Conservation (phyloP, 768 basidiomycete genomes). For the Boletus edulis region DNA sequence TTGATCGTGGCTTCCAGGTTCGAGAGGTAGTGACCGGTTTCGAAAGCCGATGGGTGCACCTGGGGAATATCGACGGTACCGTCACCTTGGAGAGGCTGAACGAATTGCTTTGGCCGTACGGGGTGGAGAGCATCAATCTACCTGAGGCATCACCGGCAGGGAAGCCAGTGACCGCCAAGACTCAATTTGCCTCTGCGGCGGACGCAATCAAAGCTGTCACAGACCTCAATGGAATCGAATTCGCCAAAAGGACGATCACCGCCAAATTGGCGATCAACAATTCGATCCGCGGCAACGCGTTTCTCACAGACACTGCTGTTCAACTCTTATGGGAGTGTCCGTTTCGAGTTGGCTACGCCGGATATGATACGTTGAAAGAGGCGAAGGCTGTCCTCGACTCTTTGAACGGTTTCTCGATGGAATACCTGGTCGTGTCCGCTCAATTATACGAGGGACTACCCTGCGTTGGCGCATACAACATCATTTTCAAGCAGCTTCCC, state of each 20-base stretch:
- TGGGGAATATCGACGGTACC: constrained; percentile 47
- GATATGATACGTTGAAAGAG: constrained; percentile 48
- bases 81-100: constrained; percentile 36
- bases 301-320: constrained; percentile 53
- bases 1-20: constrained; percentile 62
- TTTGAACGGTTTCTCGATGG: constrained; percentile 36
- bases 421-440: constrained; percentile 45
- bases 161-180: constrained; percentile 35
- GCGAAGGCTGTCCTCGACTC: constrained; percentile 52
- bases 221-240: constrained; percentile 44
- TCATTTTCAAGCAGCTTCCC: constrained; percentile 58
- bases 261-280: constrained; percentile 47
- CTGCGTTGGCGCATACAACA: constrained; percentile 54
- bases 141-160: constrained; percentile 19
- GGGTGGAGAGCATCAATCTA: constrained; percentile 39
- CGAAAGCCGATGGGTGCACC: constrained; percentile 60
- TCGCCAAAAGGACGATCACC: constrained; percentile 40
- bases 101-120: constrained; percentile 40
- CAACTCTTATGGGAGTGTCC: constrained; percentile 63
- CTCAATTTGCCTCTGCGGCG: constrained; percentile 45
- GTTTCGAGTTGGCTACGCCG: constrained; percentile 54
- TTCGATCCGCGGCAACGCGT: constrained; percentile 32
- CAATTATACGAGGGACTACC: constrained; percentile 55
- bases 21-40: constrained; percentile 60
- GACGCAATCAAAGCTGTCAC: constrained; percentile 55